Percentiles rank a stretch among this genome's conserved stretches.
Evolutionary conservation across 139 green algal genomes (phyloP).

Genomic region (Ulvella scutata): DNA sequence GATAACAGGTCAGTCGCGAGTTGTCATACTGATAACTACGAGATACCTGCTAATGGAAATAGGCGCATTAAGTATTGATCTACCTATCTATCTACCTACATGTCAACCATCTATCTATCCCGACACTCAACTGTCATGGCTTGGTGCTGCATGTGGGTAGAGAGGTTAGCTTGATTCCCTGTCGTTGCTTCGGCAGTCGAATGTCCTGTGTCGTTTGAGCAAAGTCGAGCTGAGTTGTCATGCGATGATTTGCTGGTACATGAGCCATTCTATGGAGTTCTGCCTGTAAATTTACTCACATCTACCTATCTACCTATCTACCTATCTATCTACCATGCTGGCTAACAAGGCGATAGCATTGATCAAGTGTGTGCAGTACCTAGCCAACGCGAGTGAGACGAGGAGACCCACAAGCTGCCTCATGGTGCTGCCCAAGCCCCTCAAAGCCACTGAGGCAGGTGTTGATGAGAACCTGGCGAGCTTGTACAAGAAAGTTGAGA

Average conservation of each 20-base stretch:
- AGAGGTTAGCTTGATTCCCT: too few species aligned
- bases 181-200: too few species aligned
- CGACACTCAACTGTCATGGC: too few species aligned
- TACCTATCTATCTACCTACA: background rate
- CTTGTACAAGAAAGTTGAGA: slow-evolving; percentile 43
- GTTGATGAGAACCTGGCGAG: slow-evolving; percentile 52
- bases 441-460: slow-evolving; percentile 31
- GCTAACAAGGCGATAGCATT: background rate
- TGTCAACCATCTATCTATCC: background rate
- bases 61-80: too few species aligned
- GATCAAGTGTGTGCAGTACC: slow-evolving; percentile 37
- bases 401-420: slow-evolving; percentile 96
- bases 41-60: too few species aligned
- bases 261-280: too few species aligned
- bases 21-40: too few species aligned
- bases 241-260: too few species aligned
- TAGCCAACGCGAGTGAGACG: slow-evolving; percentile 83
- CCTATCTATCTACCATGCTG: background rate
- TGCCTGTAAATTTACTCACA: background rate
- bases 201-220: too few species aligned
- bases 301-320: background rate
- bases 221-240: too few species aligned
- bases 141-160: too few species aligned
- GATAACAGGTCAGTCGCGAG: too few species aligned
- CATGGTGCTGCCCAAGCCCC: slow-evolving; percentile 76